Evolutionary conservation across 2,329 filamentous ascomycete species (phyloP).

Genomic region (Botrytis galanthina): DNA sequence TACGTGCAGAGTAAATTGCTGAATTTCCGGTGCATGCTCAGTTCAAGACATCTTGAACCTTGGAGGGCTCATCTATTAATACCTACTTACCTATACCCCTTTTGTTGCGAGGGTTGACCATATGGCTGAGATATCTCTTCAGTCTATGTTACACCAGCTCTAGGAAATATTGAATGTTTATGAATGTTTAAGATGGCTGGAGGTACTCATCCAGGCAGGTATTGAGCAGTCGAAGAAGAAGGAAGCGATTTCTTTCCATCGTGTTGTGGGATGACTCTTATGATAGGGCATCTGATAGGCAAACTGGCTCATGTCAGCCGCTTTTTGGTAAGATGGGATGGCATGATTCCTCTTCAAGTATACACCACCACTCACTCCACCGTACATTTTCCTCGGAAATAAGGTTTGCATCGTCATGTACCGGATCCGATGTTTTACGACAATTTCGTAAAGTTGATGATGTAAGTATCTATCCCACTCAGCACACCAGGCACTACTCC

Average conservation of each 20-base stretch:
- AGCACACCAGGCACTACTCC: too few relatives aligned
- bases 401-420: not conserved
- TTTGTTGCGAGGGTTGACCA: not conserved
- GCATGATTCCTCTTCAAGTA: not conserved
- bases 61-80: not conserved
- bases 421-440: slow-evolving; percentile 7
- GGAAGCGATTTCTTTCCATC: not conserved
- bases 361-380: not conserved
- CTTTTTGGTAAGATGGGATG: slow-evolving; percentile 1
- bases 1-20: too few relatives aligned
- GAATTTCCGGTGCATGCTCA: not conserved
- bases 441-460: not conserved
- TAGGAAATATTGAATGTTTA: not conserved
- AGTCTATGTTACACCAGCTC: slow-evolving; percentile 6
- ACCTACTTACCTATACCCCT: not conserved
- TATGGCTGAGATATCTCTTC: not conserved
- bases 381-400: not conserved
- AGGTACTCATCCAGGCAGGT: too few relatives aligned
- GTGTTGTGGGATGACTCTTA: not conserved
- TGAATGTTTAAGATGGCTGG: not conserved
- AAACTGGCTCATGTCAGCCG: not conserved
- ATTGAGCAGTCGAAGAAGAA: not conserved
- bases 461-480: not conserved
- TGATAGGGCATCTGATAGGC: not conserved
- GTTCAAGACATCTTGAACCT: not conserved